A percentile compares a stretch with the other conserved stretches of the same genome.
Conservation (phyloP, 2,329 filamentous ascomycete genomes). For the Nothophoma quercina region DNA sequence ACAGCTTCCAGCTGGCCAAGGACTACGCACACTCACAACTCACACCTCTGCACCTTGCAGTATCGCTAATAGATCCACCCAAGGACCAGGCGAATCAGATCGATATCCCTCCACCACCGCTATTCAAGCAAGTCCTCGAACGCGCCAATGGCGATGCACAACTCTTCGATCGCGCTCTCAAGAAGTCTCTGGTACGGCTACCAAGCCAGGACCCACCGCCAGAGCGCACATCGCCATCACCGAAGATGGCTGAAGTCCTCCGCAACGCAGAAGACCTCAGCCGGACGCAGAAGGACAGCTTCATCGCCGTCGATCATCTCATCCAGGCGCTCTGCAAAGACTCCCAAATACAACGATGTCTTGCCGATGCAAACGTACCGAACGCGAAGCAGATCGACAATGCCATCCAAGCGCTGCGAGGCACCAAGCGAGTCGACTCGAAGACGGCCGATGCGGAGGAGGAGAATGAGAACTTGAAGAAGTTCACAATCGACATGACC, state of each 20-base stretch:
- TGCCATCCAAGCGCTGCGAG: slow-evolving; percentile 89
- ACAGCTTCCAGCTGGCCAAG: slow-evolving; percentile 86
- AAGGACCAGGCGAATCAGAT: slow-evolving; percentile 74
- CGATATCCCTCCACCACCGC: slow-evolving; percentile 68
- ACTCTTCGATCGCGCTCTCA: slow-evolving; percentile 84
- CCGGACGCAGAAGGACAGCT: slow-evolving; percentile 97
- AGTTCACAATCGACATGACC: slow-evolving; percentile 99
- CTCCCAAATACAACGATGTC: slow-evolving; percentile 70
- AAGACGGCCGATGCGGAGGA: slow-evolving; percentile 93
- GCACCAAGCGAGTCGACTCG: slow-evolving; percentile 91
- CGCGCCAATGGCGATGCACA: slow-evolving; percentile 92
- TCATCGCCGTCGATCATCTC: slow-evolving; percentile 92
- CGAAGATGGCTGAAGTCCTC: slow-evolving; percentile 81
- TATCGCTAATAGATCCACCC: slow-evolving; percentile 78
- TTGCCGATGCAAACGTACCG: slow-evolving; percentile 89
- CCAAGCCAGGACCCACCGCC: slow-evolving; percentile 95
- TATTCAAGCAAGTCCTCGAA: slow-evolving; percentile 95
- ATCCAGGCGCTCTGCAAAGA: slow-evolving; percentile 88
- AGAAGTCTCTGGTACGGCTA: slow-evolving; percentile 88
- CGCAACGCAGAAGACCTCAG: slow-evolving; percentile 87
- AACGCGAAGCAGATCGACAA: slow-evolving; percentile 90
- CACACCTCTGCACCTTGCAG: slow-evolving; percentile 86
- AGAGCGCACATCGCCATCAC: slow-evolving; percentile 83
- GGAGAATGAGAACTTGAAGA: slow-evolving; percentile 94
- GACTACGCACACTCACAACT: slow-evolving; percentile 93